These are phyloP conservation scores for Globisporangium viniferum DNA, from an alignment of 352 stramenopile species.

Conservation along the genomic window DNA sequence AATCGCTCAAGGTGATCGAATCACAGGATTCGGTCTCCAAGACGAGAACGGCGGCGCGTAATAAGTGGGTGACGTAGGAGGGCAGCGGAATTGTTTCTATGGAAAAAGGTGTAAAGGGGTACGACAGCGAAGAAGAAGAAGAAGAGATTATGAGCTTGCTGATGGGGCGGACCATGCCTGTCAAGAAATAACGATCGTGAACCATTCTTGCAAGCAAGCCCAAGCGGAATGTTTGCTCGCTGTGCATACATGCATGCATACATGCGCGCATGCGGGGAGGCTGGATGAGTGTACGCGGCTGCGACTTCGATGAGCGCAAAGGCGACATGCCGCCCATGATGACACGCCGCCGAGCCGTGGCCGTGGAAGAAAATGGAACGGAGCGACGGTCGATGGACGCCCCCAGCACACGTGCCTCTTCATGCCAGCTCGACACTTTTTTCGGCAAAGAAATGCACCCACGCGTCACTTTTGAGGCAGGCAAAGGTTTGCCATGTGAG, in stretches of 20 bases:
- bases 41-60: not conserved
- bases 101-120: not conserved
- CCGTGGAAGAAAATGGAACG: too few relatives aligned
- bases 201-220: not conserved
- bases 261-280: not conserved
- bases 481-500: not conserved
- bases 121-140: not conserved
- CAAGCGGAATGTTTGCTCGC: not conserved
- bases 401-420: not conserved
- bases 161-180: not conserved
- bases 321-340: not conserved
- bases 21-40: not conserved
- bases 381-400: not conserved
- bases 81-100: not conserved
- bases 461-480: not conserved
- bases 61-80: not conserved
- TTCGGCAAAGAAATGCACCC: not conserved
- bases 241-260: not conserved
- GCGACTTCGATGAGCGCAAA: not conserved
- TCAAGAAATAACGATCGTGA: not conserved
- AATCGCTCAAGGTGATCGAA: not conserved
- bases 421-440: not conserved
- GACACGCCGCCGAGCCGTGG: too few relatives aligned
- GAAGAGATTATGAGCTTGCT: not conserved
- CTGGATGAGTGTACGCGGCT: slow-evolving; percentile 1